phyloP scores from a whole-genome alignment of 164 flowering plant genomes.

The Aristolochia californica region DNA sequence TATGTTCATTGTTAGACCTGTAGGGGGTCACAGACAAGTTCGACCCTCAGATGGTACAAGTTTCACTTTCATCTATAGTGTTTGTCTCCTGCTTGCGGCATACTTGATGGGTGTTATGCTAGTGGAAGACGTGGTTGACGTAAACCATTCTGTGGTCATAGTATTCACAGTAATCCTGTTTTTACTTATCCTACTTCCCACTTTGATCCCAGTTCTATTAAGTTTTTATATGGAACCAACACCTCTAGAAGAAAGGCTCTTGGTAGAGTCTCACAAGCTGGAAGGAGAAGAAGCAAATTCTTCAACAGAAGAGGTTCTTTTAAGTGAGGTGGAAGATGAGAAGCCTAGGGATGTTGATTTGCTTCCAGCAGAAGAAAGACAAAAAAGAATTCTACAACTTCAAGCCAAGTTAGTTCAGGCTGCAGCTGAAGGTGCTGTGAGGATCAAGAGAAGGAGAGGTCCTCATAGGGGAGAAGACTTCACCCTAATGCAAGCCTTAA shows the following conservation, averaged over 20 bases:
- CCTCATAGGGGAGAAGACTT: conserved; percentile 97
- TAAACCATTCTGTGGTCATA: conserved; percentile 41
- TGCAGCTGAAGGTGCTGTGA: conserved; percentile 98
- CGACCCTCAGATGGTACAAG: conserved; percentile 58
- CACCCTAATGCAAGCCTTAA: conserved; percentile 76
- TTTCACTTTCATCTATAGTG: conserved; percentile 62
- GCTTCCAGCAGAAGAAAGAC: conserved; percentile 80
- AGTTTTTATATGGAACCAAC: conserved; percentile 27
- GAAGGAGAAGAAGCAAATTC: conserved; percentile 29
- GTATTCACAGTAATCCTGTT: conserved; percentile 54
- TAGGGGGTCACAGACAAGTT: conserved; percentile 86
- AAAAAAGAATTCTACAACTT: conserved; percentile 69
- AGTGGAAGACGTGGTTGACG: conserved; percentile 59
- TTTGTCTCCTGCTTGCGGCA: conserved; percentile 86
- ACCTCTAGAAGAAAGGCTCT: conserved; percentile 49
- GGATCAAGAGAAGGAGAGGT: conserved; percentile 78
- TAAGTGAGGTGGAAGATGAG: conserved; percentile 96
- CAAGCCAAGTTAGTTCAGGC: conserved; percentile 79
- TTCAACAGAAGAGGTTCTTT: conserved; percentile 43
- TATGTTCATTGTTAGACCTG: conserved; percentile 86
- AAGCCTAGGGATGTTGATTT: conserved; percentile 69
- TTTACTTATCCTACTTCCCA: conserved; percentile 55
- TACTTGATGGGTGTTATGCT: conserved; percentile 97
- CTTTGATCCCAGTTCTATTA: conserved; percentile 51
- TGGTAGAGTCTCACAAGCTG: conserved; percentile 31